phyloP scores from a whole-genome alignment of 257 asterid genomes.

The Linderniella brevidens region DNA sequence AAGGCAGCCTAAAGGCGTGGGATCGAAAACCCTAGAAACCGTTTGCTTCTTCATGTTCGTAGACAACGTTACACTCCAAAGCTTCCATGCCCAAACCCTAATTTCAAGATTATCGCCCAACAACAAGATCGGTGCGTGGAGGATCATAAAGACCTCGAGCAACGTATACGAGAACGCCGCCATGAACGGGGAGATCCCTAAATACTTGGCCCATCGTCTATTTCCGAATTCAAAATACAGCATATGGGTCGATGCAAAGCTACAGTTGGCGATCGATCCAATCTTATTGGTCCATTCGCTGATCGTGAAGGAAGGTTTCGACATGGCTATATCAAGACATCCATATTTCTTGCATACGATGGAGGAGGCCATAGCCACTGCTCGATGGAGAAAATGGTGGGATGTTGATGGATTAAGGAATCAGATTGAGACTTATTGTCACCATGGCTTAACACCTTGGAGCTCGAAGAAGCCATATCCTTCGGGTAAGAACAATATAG shows the following conservation, averaged over 20 bases:
- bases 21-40: conserved; percentile 34
- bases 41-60: conserved; percentile 83
- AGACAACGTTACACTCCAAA: conserved; percentile 46
- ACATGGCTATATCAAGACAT: conserved; percentile 77
- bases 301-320: conserved; percentile 39
- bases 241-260: conserved; percentile 86
- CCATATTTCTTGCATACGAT: conserved; percentile 59
- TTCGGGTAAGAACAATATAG: conserved; percentile 29
- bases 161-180: conserved; percentile 49
- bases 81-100: conserved; percentile 32
- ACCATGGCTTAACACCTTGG: conserved; percentile 80
- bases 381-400: conserved; percentile 92
- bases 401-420: conserved; percentile 42
- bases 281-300: conserved; percentile 58
- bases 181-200: conserved; percentile 75
- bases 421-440: conserved; percentile 85
- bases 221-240: conserved; percentile 75
- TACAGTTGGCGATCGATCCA: conserved; percentile 78
- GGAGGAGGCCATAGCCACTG: conserved; percentile 91
- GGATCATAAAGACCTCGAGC: conserved; percentile 33
- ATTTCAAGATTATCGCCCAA: conserved; percentile 21
- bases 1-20: conserved; percentile 79
- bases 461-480: conserved; percentile 53
- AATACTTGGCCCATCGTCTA: conserved; percentile 59
- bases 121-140: conserved; percentile 64